Evolutionary conservation across 768 basidiomycete species (phyloP), one percentile per base, ranked within the genome.

Genomic region (Myochromella boudieri): DNA sequence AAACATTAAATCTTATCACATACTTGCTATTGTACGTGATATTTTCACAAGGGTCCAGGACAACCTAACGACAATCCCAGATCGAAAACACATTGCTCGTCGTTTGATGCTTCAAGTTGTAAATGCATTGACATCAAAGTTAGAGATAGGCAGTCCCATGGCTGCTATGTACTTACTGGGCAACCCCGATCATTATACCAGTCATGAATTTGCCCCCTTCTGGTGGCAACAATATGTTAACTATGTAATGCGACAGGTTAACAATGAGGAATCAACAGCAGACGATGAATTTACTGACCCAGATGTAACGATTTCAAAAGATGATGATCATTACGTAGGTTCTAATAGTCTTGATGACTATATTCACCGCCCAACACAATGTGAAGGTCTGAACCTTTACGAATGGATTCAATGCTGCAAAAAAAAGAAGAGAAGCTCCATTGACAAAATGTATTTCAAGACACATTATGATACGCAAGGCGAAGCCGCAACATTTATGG

Each of bases 111-210:
- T 60, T 2, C 60, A 69, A 47, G 66, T 75, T 4, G 65, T 67
- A 0, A 75, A 75, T 51, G 14, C 53, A 1, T 31, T 75, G 15
- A 61, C 62, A 15, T 52, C 63, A 0, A 70, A 68, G 48, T 21
- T 58, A 14, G 69, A 72, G 48, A 61, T 72, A 10, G 71, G 71
- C 0, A 59, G 58, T n/a, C 71, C 71, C 0, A 66, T 72, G 61
- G 62, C 62, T 0, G 60, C 49, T 8, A 51, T 68, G 48, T 70
- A 71, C 42, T 44, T 72, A 1, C 44, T 71, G 5, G 59, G 55
- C 5, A 53, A 66, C 46, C 67, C 66, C 14, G 72, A 72, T 44
- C 66, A 69, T 22, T 72, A 74, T 49, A 70, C 66, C 0, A 64
- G 54, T 42, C 61, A 68, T 44, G 49, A 39, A 12, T 72, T 71